phyloP scores from a whole-genome alignment of 2,329 filamentous ascomycete species.

The Epichloe bromicola region DNA sequence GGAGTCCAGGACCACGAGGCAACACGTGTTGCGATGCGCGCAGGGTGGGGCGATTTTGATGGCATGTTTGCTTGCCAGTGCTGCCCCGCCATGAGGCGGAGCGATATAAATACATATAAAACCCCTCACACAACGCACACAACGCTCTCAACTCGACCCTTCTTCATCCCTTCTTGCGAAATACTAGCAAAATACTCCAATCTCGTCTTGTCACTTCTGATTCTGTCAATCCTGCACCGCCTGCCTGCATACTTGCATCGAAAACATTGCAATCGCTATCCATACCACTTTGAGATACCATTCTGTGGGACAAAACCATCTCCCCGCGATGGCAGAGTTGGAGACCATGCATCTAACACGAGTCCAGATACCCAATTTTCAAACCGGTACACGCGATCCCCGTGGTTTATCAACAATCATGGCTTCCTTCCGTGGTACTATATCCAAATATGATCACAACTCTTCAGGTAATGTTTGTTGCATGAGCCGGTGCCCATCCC shows the following conservation, averaged over 20 bases:
- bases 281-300: not conserved
- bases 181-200: too few species aligned
- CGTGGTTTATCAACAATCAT: slow-evolving; percentile 15
- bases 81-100: not conserved
- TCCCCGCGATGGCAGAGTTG: not conserved
- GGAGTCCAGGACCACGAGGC: not conserved
- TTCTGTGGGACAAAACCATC: not conserved
- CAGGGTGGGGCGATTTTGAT: not conserved
- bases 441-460: slow-evolving; percentile 24
- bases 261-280: not conserved
- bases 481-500: slow-evolving; percentile 49
- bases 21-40: not conserved
- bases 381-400: slow-evolving; percentile 15
- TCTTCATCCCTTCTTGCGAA: not conserved
- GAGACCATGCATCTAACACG: slow-evolving; percentile 4
- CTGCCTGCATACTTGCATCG: not conserved
- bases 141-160: not conserved
- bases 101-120: slow-evolving; percentile 2
- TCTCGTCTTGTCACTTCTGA: not conserved
- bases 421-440: slow-evolving; percentile 21
- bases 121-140: not conserved
- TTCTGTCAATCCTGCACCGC: not conserved
- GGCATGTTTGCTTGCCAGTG: not conserved
- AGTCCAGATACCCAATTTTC: slow-evolving; percentile 3
- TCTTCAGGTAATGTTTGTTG: slow-evolving; percentile 34